Percentiles rank a stretch among this genome's conserved stretches.
Evolutionary conservation across 495 filamentous ascomycete species (phyloP).

Genomic region (Penicillium riverlandense): DNA sequence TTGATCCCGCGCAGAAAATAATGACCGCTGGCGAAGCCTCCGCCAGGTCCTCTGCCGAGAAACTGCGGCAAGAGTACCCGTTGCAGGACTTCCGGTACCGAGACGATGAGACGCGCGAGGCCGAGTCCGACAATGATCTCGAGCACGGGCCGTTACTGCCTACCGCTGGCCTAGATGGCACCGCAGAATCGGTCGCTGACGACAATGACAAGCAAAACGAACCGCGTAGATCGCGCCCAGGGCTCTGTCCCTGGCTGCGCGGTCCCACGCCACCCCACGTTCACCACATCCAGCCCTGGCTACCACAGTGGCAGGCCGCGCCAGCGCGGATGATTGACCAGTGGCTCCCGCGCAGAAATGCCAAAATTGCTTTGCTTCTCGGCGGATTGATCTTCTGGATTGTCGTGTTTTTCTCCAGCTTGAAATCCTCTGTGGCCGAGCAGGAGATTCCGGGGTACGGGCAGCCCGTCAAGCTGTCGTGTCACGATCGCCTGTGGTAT

Average conservation of each 20-base stretch:
- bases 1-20: no score
- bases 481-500: slow-evolving; percentile 47
- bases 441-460: slow-evolving; percentile 57
- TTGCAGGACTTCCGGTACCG: slow-evolving; percentile 9
- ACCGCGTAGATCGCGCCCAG: slow-evolving; percentile 16
- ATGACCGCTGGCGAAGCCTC: neutral
- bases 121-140: slow-evolving; percentile 12
- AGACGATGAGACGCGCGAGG: slow-evolving; percentile 7
- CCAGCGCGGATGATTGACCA: slow-evolving; percentile 53
- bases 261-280: slow-evolving; percentile 54
- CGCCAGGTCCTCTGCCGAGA: neutral
- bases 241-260: slow-evolving; percentile 22
- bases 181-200: no score
- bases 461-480: slow-evolving; percentile 45
- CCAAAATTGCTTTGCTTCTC: slow-evolving; percentile 45
- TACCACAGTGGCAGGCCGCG: slow-evolving; percentile 54
- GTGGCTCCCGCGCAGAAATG: slow-evolving; percentile 45
- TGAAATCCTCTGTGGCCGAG: slow-evolving; percentile 49
- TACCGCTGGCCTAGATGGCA: neutral
- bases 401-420: slow-evolving; percentile 53
- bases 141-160: slow-evolving; percentile 16
- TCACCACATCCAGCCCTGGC: slow-evolving; percentile 56
- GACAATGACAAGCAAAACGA: neutral
- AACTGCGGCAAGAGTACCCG: neutral
- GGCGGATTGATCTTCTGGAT: slow-evolving; percentile 57